These are phyloP conservation scores for Klebsormidium nitens DNA, from an alignment of 139 green algal genomes.

Conservation along the genomic window DNA sequence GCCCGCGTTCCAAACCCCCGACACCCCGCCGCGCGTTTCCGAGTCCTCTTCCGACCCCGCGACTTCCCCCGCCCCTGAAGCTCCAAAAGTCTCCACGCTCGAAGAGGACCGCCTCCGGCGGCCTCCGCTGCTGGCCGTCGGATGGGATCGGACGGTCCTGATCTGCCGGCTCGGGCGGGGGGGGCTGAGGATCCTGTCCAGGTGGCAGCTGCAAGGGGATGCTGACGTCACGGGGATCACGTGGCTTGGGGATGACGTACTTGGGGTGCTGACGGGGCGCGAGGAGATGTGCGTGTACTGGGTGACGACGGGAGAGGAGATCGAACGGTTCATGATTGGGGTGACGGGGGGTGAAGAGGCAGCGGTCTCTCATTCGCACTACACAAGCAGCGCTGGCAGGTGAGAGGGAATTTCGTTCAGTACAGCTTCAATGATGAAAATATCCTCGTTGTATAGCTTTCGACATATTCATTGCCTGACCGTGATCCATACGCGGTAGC, in stretches of 20 bases:
- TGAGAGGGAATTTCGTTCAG: too few relatives aligned
- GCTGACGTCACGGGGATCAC: slow-evolving; percentile 3
- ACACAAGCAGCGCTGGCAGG: not conserved
- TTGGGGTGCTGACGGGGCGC: slow-evolving; percentile 6
- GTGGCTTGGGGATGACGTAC: slow-evolving; percentile 11
- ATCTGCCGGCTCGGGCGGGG: not conserved
- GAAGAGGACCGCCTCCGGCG: too few relatives aligned
- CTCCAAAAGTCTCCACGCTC: too few relatives aligned
- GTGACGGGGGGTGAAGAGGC: not conserved
- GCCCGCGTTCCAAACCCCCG: too few relatives aligned
- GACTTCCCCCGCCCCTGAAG: too few relatives aligned
- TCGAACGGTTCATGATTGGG: not conserved
- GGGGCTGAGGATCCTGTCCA: slow-evolving; percentile 8
- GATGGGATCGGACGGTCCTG: slow-evolving; percentile 13
- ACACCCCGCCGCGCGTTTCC: too few relatives aligned
- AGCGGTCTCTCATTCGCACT: not conserved
- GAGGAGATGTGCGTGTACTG: slow-evolving; percentile 18
- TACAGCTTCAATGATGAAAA: too few relatives aligned
- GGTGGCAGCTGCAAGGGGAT: slow-evolving; percentile 18
- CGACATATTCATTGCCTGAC: too few relatives aligned
- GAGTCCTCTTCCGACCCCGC: too few relatives aligned
- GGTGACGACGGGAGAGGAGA: slow-evolving; percentile 6
- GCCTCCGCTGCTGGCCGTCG: slow-evolving; percentile 24
- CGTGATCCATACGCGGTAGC: too few relatives aligned
- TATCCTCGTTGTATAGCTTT: too few relatives aligned